These are phyloP conservation scores for Talaromyces trachyspermus DNA, from an alignment of 495 filamentous ascomycete species.

Conservation along the genomic window DNA sequence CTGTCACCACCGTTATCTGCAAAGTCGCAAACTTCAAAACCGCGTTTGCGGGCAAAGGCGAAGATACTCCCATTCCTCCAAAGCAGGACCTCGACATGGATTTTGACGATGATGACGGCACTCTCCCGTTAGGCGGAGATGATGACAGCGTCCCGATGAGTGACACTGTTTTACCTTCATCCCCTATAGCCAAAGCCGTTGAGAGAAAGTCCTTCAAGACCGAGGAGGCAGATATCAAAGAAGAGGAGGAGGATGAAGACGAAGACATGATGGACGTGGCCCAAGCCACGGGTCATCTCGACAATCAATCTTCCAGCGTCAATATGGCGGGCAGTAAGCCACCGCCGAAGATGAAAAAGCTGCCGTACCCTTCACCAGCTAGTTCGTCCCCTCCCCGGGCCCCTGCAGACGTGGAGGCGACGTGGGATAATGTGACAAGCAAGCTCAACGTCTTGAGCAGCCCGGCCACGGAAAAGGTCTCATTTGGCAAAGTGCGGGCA, in stretches of 20 bases:
- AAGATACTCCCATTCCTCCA: slow-evolving; percentile 36
- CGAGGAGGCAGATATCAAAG: slow-evolving; percentile 38
- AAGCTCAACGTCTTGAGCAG: slow-evolving; percentile 80
- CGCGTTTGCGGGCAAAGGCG: slow-evolving; percentile 27
- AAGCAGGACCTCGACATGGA: slow-evolving; percentile 31
- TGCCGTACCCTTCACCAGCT: slow-evolving; percentile 56
- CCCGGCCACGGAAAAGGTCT: slow-evolving; percentile 52
- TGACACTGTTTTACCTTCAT: slow-evolving; percentile 71
- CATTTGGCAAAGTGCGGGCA: slow-evolving; percentile 70
- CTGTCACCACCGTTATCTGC: slow-evolving; percentile 65
- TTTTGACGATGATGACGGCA: slow-evolving; percentile 53
- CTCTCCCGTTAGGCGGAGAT: slow-evolving; percentile 33
- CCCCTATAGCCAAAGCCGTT: slow-evolving; percentile 73
- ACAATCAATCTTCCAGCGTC: slow-evolving; percentile 59
- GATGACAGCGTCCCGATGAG: slow-evolving; percentile 74
- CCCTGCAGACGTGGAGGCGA: slow-evolving; percentile 63
- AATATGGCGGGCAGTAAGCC: slow-evolving; percentile 84
- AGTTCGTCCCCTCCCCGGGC: slow-evolving; percentile 69
- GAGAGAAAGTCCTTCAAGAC: slow-evolving; percentile 65
- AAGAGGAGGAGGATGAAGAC: slow-evolving; percentile 61
- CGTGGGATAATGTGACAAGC: slow-evolving; percentile 83
- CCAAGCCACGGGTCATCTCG: slow-evolving; percentile 56
- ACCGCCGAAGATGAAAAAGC: slow-evolving; percentile 65
- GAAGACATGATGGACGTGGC: slow-evolving; percentile 84
- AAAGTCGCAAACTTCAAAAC: slow-evolving; percentile 37